Evolutionary conservation across 306 rosid species (phyloP), one percentile per base, ranked within the genome.

Genomic region (Cyclanthera cordifolia): DNA sequence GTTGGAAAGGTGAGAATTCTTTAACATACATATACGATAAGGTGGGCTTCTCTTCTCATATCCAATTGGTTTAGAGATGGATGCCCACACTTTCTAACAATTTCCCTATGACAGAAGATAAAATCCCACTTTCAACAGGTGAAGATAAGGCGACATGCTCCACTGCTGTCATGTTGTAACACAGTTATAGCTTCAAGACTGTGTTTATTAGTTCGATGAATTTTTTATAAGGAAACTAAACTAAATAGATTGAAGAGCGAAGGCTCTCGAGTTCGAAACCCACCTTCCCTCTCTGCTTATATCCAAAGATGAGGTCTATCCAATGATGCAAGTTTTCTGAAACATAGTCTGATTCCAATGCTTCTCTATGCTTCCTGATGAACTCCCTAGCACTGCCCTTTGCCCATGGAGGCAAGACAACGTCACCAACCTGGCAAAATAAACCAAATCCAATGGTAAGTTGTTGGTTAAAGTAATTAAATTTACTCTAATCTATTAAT

Each of bases 211-310:
- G 39, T 56, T 56, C 7, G 11, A 56, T 56, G 41, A 27, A 24
- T 4, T 27, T 56, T 27, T 4, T 53, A 54, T 71, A 60, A 43
- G 13, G 34, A 46, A 23, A 45, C 49, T 45, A 63, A 25, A 56
- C 37, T 16, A 58, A 15, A 49, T 64, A 23, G 41, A 48, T 69
- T 67, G 37, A 72, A 43, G 17, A 69, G 43, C 20, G 12, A 57
- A 63, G 37, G 54, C 13, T 66, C 41, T 66, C 39, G 24, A 66
- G 43, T 46, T 47, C 54, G 25, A 47, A 65, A 87, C 97, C 52
- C 82, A 94, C 99, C 99, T 94, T 94, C 80, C 99, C 99, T 83
- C 97, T 88, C 82, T 94, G 99, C 78, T 90, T 94, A 79, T 81
- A 79, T 74, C 99, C 99, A 80, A 94, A 94, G 61, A 94, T 90